These are phyloP conservation scores for Sisymbrium altissimum DNA, from an alignment of 345 rosid genomes.

Conservation along the genomic window DNA sequence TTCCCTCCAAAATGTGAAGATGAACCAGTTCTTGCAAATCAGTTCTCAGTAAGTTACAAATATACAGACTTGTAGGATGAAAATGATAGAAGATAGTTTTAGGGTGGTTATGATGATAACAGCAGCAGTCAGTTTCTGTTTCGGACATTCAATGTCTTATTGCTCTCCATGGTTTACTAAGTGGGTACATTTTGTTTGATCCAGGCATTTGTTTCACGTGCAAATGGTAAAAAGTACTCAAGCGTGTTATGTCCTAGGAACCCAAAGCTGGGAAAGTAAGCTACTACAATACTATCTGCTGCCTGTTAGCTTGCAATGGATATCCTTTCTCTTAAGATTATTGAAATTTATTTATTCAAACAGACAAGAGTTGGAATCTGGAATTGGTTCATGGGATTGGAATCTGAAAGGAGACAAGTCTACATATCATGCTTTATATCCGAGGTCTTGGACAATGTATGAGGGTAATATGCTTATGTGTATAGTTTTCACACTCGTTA, in stretches of 20 bases:
- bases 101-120: neutral
- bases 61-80: neutral
- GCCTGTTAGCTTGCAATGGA: neutral
- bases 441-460: constrained; percentile 92
- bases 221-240: constrained; percentile 26
- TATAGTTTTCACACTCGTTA: neutral
- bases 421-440: constrained; percentile 91
- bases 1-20: constrained; percentile 74
- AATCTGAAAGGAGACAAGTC: constrained; percentile 70
- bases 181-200: neutral
- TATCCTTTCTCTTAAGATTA: neutral
- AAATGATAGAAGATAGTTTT: neutral
- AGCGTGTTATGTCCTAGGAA: constrained; percentile 27
- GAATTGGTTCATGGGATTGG: constrained; percentile 96
- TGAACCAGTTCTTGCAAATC: constrained; percentile 76
- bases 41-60: constrained; percentile 80
- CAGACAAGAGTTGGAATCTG: constrained; percentile 57
- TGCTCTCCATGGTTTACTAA: neutral
- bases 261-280: constrained; percentile 28
- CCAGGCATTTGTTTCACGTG: constrained; percentile 35
- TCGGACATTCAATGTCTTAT: neutral
- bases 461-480: constrained; percentile 56
- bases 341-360: constrained; percentile 12
- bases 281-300: neutral
- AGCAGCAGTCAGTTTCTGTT: neutral